Base-by-base conservation (phyloP, 1,284 basidiomycete genomes). In the Abortiporus biennis region DNA sequence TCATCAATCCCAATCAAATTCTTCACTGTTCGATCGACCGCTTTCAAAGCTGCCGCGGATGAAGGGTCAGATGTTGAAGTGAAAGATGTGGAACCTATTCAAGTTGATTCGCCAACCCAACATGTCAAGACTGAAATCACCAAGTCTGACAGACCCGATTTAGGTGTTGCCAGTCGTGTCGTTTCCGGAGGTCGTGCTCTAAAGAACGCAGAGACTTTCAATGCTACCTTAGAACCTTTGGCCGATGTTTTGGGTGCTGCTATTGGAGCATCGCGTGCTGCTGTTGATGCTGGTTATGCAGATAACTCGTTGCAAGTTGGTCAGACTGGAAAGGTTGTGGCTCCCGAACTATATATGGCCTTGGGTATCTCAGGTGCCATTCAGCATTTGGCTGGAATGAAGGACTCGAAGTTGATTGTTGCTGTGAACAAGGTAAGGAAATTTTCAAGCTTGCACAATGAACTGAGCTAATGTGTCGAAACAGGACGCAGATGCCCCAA, bases 331-430 rank as follows among this genome's bases (percentile, higher is more conserved):
- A 99, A 99, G 68, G 84, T 92, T 30, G 91, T 94, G 34, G 91
- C 91, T 4, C 95, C 94, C 0, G 90, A 97, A 64, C 71, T 99
- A 44, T 99, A 99, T 67, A 77, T 99, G 59, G 96, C 96, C 12
- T 65, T 99, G 38, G 96, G 96, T 48, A 99, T 99, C 57, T 96
- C 92, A 22, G 96, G 96, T 34, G 96, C 93, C 17, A 99, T 99
- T 56, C 96, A 99, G 68, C 96, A 99, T 71, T 72, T 99, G 48
- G 96, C 96, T 21, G 96, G 96, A 23, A 99, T 99, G 96, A 99
- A 99, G 66, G 96, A 99, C 64, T 93, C 90, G 15, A 99, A 99
- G 71, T 74, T 97, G 55, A 99, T 99, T 52, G 94, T 97, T 21
- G 95, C 96, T 5, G 82, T 99, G 54, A 99, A 99, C 74, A 99